A percentile compares a stretch with the other conserved stretches of the same genome.
These are phyloP conservation scores for Pyrenophora seminiperda DNA, from an alignment of 2,329 filamentous ascomycete genomes.

Conservation along the genomic window DNA sequence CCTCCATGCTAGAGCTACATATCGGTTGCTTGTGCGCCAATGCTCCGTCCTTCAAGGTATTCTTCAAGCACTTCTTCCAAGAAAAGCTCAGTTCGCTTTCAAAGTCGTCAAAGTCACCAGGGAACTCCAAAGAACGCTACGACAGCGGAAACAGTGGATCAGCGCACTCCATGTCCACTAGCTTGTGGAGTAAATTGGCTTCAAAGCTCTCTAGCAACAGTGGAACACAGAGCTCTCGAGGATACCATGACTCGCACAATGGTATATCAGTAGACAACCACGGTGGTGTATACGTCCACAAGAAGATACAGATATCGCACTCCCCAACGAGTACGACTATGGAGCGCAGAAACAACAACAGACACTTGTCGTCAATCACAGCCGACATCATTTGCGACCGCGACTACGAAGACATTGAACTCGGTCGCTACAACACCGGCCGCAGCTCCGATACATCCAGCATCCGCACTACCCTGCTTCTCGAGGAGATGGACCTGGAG, in stretches of 20 bases:
- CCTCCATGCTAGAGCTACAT: slow-evolving; percentile 35
- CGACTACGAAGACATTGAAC: slow-evolving; percentile 33
- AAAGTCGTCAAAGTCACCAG: slow-evolving; percentile 7
- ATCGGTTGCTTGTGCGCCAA: slow-evolving; percentile 41
- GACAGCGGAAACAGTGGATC: not conserved
- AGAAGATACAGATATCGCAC: slow-evolving; percentile 20
- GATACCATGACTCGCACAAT: slow-evolving; percentile 33
- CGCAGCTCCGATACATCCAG: slow-evolving; percentile 17
- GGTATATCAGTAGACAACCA: slow-evolving; percentile 27
- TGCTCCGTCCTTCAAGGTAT: slow-evolving; percentile 40
- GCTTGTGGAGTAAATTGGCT: slow-evolving; percentile 15
- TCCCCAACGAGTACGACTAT: slow-evolving; percentile 8
- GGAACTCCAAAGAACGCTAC: not conserved
- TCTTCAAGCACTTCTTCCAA: slow-evolving; percentile 39
- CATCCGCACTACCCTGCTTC: slow-evolving; percentile 5
- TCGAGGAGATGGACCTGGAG: slow-evolving; percentile 14
- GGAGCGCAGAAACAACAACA: not conserved
- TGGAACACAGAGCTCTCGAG: slow-evolving; percentile 15
- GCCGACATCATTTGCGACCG: slow-evolving; percentile 4
- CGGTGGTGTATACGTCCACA: slow-evolving; percentile 28
- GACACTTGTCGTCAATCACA: not conserved
- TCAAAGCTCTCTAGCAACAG: slow-evolving; percentile 12
- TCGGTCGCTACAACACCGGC: slow-evolving; percentile 25
- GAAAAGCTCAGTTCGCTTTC: slow-evolving; percentile 24
- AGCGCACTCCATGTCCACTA: not conserved